phyloP scores from a whole-genome alignment of 1,284 basidiomycete genomes.

The Takashimella koratensis region DNA sequence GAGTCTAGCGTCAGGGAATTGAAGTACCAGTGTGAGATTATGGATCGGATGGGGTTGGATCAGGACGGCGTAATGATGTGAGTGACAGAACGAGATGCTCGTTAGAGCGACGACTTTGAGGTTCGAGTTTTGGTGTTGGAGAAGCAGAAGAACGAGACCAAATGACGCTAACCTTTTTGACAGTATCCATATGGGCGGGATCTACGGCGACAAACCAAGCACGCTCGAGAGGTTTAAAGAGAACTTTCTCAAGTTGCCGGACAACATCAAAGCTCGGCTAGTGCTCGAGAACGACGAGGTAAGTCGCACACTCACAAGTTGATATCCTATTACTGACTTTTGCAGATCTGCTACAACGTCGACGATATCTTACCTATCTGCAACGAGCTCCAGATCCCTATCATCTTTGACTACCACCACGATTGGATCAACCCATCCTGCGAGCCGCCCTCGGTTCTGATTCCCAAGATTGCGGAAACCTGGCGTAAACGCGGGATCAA shows the following conservation, averaged over 20 bases:
- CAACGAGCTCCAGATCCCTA: constrained; percentile 74
- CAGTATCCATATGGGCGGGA: constrained; percentile 57
- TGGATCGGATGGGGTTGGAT: constrained; percentile 68
- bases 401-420: constrained; percentile 58
- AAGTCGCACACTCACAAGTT: constrained; percentile 2
- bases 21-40: constrained; percentile 77
- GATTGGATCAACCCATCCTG: constrained; percentile 58
- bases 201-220: constrained; percentile 71
- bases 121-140: no score
- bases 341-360: constrained; percentile 76
- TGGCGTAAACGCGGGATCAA: constrained; percentile 70
- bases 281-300: constrained; percentile 92
- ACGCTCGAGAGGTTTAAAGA: constrained; percentile 70
- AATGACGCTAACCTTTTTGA: no score
- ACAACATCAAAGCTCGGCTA: constrained; percentile 65
- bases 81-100: no score
- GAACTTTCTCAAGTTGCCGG: constrained; percentile 62
- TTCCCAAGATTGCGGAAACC: constrained; percentile 65
- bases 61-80: constrained; percentile 46
- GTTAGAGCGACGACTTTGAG: no score
- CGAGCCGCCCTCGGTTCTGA: constrained; percentile 37
- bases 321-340: not conserved
- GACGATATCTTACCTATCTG: constrained; percentile 80
- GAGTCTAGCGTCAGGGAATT: constrained; percentile 72
- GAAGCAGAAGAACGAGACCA: no score